Conservation (phyloP, 2,329 filamentous ascomycete genomes). For the Dryadomyces quercus-mongolicae region DNA sequence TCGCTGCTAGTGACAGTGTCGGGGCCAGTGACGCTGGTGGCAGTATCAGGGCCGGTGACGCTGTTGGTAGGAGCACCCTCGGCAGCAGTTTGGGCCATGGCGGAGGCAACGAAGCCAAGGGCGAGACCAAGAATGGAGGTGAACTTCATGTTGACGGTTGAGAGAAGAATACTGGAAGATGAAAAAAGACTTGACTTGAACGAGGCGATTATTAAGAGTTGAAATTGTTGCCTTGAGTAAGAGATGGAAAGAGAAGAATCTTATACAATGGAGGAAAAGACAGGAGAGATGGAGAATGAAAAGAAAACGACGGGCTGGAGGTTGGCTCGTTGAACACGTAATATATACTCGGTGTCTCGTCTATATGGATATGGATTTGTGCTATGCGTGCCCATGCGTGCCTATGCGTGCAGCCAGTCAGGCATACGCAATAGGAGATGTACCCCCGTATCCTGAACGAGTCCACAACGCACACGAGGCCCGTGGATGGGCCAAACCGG, state of each 20-base stretch:
- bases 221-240: too few species aligned
- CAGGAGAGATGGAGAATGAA: background rate
- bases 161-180: background rate
- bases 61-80: background rate
- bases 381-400: too few species aligned
- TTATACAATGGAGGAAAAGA: too few species aligned
- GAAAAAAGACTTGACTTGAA: background rate
- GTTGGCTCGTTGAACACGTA: background rate
- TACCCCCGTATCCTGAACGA: too few species aligned
- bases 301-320: background rate
- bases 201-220: background rate
- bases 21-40: background rate
- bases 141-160: background rate
- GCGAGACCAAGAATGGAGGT: background rate
- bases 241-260: background rate
- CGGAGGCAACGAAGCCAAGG: slow-evolving; percentile 1
- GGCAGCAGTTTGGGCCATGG: background rate
- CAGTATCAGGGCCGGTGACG: background rate
- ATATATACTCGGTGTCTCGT: background rate
- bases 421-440: too few species aligned
- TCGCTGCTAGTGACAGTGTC: too few species aligned
- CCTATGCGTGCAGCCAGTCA: too few species aligned
- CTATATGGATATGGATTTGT: too few species aligned
- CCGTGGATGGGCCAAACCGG: too few species aligned
- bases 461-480: too few species aligned